Percentiles rank a stretch among this genome's conserved stretches.
Evolutionary conservation across 768 basidiomycete species (phyloP).

Genomic region (Collybia mongolica): DNA sequence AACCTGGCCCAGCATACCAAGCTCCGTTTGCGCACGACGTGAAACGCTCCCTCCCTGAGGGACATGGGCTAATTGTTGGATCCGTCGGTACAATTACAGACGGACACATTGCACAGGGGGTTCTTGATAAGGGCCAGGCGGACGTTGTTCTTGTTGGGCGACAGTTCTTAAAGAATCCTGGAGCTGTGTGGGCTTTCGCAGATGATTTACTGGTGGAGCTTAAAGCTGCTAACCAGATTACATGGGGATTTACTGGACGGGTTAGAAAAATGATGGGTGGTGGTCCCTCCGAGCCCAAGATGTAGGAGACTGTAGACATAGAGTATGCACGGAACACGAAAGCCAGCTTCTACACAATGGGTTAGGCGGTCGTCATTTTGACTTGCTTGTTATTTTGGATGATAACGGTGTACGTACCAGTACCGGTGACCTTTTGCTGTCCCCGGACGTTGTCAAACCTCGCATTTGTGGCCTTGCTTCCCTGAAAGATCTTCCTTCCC

Average conservation of each 20-base stretch:
- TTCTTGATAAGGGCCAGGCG: conserved; percentile 55
- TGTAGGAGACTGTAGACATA: too few relatives aligned
- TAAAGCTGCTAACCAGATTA: conserved; percentile 50
- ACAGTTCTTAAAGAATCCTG: conserved; percentile 62
- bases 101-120: conserved; percentile 53
- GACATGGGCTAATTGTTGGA: conserved; percentile 40
- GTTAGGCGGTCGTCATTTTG: too few relatives aligned
- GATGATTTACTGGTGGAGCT: conserved; percentile 52
- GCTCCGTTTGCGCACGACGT: conserved; percentile 53
- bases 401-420: too few relatives aligned
- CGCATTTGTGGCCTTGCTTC: background rate
- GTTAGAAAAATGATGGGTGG: conserved; percentile 14
- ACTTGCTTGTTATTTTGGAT: too few relatives aligned
- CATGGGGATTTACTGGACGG: conserved; percentile 49
- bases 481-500: conserved; percentile 25
- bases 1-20: conserved; percentile 44
- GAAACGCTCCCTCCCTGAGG: conserved; percentile 40
- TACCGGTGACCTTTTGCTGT: too few relatives aligned
- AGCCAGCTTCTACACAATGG: too few relatives aligned
- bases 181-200: conserved; percentile 49
- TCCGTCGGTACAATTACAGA: conserved; percentile 54
- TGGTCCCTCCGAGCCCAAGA: too few relatives aligned
- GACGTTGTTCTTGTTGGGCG: conserved; percentile 58
- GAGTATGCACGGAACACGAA: too few relatives aligned
- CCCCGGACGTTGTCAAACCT: too few relatives aligned